Base-by-base conservation (phyloP, 1,284 basidiomycete species). In the Ustilago nuda region DNA sequence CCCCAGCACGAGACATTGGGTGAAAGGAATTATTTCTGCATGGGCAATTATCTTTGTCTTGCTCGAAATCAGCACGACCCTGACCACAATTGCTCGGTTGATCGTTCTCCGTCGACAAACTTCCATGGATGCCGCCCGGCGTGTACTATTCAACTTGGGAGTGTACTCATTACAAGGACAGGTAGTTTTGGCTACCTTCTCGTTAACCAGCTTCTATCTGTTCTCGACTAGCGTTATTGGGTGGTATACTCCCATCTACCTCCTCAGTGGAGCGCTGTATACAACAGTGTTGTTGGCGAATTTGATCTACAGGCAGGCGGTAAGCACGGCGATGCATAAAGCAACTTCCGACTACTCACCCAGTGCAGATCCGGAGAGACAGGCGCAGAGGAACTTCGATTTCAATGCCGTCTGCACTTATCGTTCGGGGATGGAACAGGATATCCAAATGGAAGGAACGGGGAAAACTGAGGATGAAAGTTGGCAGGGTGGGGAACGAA, bases 91-190 rank as follows among this genome's bases (percentile, higher is more conserved):
- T 0, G 57, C 46, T 0, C 33, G 73, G 2, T 54, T 76, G 2
- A 12, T 64, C 17, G 35, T 64, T 4, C 37, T 76, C 13, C 27
- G 65, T 0, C 27, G 48, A 2, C 53, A 56, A 41, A 67, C 66
- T 2, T 58, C 46, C 9, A 64, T 71, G 64, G 68, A 71, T 36
- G 35, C 48, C 0, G 64, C 73, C 0, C 13, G 58, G 5, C 19
- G 53, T 8, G 59, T 76, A 4, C 46, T 76, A 2, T 61, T 71
- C 52, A 50, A 43, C 6, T 45, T 76, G 0, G 68, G 65, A 1
- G 51, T 71, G 13, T 72, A 76, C 53, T 71, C 67, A 17, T 46
- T 76, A 0, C 73, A 71, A 13, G 73, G 73, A 2, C 73, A 76
- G 23, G 19, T 59, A 8, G 17, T 63, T 15, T 30, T 76, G 32